Percentiles rank a stretch among this genome's conserved stretches.
Conservation (phyloP, 768 basidiomycete genomes). For the Steccherinum ochraceum region DNA sequence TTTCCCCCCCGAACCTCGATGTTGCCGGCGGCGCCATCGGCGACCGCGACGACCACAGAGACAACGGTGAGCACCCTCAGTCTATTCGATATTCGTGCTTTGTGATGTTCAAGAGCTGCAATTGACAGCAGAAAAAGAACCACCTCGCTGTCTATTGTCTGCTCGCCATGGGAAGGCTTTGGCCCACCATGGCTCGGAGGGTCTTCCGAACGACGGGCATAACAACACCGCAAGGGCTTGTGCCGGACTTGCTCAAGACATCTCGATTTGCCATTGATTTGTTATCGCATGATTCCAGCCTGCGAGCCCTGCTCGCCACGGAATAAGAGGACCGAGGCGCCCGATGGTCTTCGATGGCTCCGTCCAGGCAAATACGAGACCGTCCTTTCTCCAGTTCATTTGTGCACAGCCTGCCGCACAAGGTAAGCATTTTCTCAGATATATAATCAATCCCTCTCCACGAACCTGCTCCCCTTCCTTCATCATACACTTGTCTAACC, state of each 20-base stretch:
- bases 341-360: background rate
- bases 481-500: background rate
- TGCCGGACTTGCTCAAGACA: background rate
- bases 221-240: too few species aligned
- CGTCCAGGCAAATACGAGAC: background rate
- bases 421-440: background rate
- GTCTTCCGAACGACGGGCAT: too few species aligned
- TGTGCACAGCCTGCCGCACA: too few species aligned
- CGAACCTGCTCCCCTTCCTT: background rate
- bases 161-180: too few species aligned
- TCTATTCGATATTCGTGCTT: too few species aligned
- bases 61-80: background rate
- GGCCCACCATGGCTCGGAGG: too few species aligned
- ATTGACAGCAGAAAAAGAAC: too few species aligned
- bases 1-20: background rate
- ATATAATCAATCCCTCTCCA: too few species aligned
- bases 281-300: background rate
- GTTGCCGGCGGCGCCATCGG: background rate
- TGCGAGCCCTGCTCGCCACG: too few species aligned
- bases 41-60: background rate
- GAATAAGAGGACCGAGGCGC: too few species aligned
- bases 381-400: background rate
- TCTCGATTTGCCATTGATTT: background rate
- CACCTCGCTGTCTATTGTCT: too few species aligned
- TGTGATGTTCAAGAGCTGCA: too few species aligned